A percentile compares a stretch with the other conserved stretches of the same genome.
Evolutionary conservation across 2,329 filamentous ascomycete species (phyloP).

Genomic region (Ascochyta viciae-villosae): DNA sequence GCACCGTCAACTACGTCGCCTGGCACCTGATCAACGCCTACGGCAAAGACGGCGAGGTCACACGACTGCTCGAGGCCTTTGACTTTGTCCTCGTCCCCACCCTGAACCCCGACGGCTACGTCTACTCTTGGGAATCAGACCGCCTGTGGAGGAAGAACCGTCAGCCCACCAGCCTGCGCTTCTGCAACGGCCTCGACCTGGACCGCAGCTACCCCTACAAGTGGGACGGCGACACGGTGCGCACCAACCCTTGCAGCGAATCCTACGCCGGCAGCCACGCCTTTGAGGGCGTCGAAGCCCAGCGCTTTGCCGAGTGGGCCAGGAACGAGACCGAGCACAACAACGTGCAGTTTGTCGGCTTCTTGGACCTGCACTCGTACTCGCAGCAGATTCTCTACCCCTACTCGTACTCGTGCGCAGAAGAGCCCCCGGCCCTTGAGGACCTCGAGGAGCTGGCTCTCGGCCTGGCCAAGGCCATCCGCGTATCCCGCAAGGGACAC

Average conservation of each 20-base stretch:
- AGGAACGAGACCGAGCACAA: slow-evolving; percentile 75
- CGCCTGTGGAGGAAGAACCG: slow-evolving; percentile 95
- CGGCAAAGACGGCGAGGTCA: slow-evolving; percentile 73
- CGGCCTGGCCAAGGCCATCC: slow-evolving; percentile 87
- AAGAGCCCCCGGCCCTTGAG: slow-evolving; percentile 82
- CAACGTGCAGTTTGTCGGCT: slow-evolving; percentile 79
- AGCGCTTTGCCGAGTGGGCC: slow-evolving; percentile 80
- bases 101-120: slow-evolving; percentile 91
- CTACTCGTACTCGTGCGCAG: slow-evolving; percentile 82
- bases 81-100: slow-evolving; percentile 90
- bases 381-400: slow-evolving; percentile 95
- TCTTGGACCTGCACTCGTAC: slow-evolving; percentile 92
- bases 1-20: slow-evolving; percentile 87
- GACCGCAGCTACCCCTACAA: slow-evolving; percentile 86
- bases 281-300: slow-evolving; percentile 83
- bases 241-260: slow-evolving; percentile 85
- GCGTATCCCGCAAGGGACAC: slow-evolving; percentile 75
- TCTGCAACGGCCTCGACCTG: slow-evolving; percentile 87
- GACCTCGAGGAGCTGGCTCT: slow-evolving; percentile 90
- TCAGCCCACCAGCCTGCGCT: slow-evolving; percentile 79
- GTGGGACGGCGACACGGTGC: slow-evolving; percentile 73
- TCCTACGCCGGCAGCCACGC: slow-evolving; percentile 83
- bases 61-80: slow-evolving; percentile 79
- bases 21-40: slow-evolving; percentile 87
- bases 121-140: slow-evolving; percentile 91